Base-by-base conservation (phyloP, 225 moss, liverwort and hornwort genomes). In the Pseudisothecium myosuroides region DNA sequence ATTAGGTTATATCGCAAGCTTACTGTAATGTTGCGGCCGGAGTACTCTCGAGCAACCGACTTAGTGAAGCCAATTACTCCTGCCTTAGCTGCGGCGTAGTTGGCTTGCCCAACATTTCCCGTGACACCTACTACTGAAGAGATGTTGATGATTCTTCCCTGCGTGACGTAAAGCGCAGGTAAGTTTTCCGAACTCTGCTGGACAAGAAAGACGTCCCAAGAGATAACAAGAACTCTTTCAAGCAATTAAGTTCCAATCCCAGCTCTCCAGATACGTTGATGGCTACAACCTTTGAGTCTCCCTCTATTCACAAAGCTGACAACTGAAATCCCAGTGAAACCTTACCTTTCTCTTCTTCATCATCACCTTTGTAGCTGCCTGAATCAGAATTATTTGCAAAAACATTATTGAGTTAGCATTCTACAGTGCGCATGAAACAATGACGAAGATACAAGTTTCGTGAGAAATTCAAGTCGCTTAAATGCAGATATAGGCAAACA, bases 321-420 rank as follows among this genome's bases (percentile, higher is more conserved):
- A 89, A 60, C 82, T 86, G 49, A 29, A 45, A 50, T 79, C 31
- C 19, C 58, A 34, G 34, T 60, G 29, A 61, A 71, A 55, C n/a
- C 28, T 28, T 90, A 97, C 97, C 95, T 95, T 97, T 85, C 91
- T 97, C 88, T 97, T 97, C 94, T 95, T 98, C 95, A 98, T 96
- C 98, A 97, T 97, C 87, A 98, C 92, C 92, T 98, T 98, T 18
- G 96, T 96, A 72, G 97, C 97, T 59, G 98, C 98, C 97, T 97
- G 95, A 62, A 87, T 62, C 80, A 91, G 43, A 78, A 71, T 49
- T 21, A 52, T 77, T 83, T 29, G 84, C 66, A 88, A 58, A 49
- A 16, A 81, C 17, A 76, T 36, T 39, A 61, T 84, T 47, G 67
- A 89, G 41, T 89, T 68, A 82, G 84, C 39, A 28, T 89, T 90